Evolutionary conservation across 2,329 filamentous ascomycete genomes (phyloP).

Genomic region (Tolypocladium amazonense): DNA sequence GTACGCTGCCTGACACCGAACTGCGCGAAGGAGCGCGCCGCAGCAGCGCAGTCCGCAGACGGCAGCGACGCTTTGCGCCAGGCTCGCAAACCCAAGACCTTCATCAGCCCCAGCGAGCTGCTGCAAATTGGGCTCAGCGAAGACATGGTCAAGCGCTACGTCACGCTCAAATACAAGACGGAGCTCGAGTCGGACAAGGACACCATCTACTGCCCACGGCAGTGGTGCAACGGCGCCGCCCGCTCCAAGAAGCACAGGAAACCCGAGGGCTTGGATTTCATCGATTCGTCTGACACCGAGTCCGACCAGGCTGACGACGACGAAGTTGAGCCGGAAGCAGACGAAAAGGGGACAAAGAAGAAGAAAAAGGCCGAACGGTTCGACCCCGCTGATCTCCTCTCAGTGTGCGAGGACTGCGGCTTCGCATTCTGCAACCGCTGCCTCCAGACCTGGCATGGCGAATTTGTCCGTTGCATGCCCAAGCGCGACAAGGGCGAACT

Average conservation of each 20-base stretch:
- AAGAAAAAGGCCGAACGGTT: constrained; percentile 19
- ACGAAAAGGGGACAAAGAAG: constrained; percentile 8
- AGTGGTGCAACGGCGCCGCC: constrained; percentile 87
- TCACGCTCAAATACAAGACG: constrained; percentile 83
- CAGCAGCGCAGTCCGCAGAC: constrained; percentile 11
- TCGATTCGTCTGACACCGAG: constrained; percentile 43
- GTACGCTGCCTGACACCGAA: constrained; percentile 72
- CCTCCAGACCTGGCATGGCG: constrained; percentile 81
- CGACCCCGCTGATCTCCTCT: constrained; percentile 53
- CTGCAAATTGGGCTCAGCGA: constrained; percentile 63
- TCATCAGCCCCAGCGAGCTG: constrained; percentile 74
- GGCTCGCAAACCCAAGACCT: constrained; percentile 49
- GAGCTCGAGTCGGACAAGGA: constrained; percentile 85
- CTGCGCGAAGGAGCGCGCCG: constrained; percentile 56
- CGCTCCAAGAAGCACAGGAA: constrained; percentile 64
- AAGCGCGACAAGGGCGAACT: constrained; percentile 59
- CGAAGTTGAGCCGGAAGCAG: constrained; percentile 19
- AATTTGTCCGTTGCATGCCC: constrained; percentile 59
- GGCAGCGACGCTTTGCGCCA: constrained; percentile 4
- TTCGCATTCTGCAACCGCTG: constrained; percentile 77
- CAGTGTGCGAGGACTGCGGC: constrained; percentile 78
- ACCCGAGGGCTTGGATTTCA: constrained; percentile 53
- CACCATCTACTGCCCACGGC: constrained; percentile 83
- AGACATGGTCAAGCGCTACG: constrained; percentile 72
- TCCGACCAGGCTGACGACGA: constrained; percentile 37